Evolutionary conservation across 2,329 filamentous ascomycete species (phyloP).

Genomic region (Neurospora sp.): DNA sequence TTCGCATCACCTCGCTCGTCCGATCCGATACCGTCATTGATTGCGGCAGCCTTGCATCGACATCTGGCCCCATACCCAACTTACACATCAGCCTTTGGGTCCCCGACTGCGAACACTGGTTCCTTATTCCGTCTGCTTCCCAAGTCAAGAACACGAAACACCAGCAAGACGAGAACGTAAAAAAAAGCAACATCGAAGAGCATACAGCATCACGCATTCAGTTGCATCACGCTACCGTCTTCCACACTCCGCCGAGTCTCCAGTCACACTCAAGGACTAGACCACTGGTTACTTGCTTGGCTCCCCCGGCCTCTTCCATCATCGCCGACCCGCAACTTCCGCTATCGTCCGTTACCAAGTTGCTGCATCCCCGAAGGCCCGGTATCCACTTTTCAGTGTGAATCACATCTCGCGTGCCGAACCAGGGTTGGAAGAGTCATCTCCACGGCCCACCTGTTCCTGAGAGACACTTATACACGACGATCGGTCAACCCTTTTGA

Average conservation of each 20-base stretch:
- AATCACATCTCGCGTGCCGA: slow-evolving; percentile 20
- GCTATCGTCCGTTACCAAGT: neutral
- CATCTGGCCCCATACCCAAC: neutral
- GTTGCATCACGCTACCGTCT: neutral
- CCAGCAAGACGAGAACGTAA: neutral
- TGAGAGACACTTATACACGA: slow-evolving; percentile 27
- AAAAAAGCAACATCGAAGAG: neutral
- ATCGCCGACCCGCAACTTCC: neutral
- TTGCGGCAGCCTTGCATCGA: neutral
- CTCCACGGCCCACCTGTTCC: slow-evolving; percentile 35
- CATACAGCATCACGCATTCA: neutral
- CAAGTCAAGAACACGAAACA: neutral
- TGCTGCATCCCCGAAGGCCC: slow-evolving; percentile 9
- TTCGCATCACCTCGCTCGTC: neutral
- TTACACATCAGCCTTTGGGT: neutral
- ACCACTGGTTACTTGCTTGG: neutral
- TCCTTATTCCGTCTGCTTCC: neutral
- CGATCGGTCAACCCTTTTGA: slow-evolving; percentile 19
- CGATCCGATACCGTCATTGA: neutral
- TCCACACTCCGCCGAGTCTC: slow-evolving; percentile 3
- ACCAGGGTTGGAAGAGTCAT: slow-evolving; percentile 36
- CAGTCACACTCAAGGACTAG: neutral
- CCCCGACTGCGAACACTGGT: neutral
- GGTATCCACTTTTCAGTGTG: slow-evolving; percentile 15
- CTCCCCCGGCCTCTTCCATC: slow-evolving; percentile 1